Evolutionary conservation across 768 basidiomycete genomes (phyloP), one percentile per base, ranked within the genome.

Genomic region (Trametes cinnabarina): DNA sequence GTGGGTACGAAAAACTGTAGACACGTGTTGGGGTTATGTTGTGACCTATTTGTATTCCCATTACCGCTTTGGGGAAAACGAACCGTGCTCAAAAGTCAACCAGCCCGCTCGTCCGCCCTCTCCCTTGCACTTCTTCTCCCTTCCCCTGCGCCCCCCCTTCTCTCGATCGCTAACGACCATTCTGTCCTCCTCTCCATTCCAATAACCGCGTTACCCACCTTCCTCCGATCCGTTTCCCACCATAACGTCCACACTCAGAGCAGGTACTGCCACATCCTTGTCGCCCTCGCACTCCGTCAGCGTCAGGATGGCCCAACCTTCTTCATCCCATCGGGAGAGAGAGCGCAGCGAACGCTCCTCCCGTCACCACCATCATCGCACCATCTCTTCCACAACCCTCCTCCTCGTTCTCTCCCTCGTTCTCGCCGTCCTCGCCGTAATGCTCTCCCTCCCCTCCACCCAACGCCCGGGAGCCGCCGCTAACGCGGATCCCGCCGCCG

Each of bases 261-360:
- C 68, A 51, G 70, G 78, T 53, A 82, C 87, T 55, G 75, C 82
- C 57, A 83, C 84, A 66, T 88, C 88, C 81, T 79, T 91, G 81
- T 90, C 90, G 82, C 87, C 90, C 63, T 79, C 78, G 68, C 74
- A 80, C 60, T 81, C 80, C 69, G 66, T 79, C 61, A 81, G 79
- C 85, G 85, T 83, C 75, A 88, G 87, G 79, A 93, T 93, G 90
- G 90, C 90, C 60, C 84, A 90, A 74, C 90, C 90, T 51, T 90
- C 89, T 28, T 90, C 90, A 23, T 92, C 90, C 28, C 90, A 90
- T 64, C 85, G 79, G 59, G 80, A 84, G 42, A 76, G 86, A 69
- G 86, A 79, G 55, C 76, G 74, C 62, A 79, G 84, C 65, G 82
- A 86, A 63, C 60, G 60, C 50, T 82, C 85, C 23, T 81, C 82